A percentile compares a stretch with the other conserved stretches of the same genome.
Evolutionary conservation across 306 rosid genomes (phyloP).

Genomic region (Canavalia ensiformis): DNA sequence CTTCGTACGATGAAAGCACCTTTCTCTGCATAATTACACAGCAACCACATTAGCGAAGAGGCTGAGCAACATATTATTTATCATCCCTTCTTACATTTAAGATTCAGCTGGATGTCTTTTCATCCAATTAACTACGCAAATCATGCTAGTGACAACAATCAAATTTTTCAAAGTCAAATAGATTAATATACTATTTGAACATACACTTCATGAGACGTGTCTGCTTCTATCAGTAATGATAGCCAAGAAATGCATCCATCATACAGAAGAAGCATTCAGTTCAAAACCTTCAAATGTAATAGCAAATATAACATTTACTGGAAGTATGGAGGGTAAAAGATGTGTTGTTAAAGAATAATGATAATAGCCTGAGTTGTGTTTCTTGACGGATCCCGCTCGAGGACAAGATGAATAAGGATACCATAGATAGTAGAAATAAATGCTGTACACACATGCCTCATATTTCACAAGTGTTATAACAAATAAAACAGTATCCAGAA

Average conservation of each 20-base stretch:
- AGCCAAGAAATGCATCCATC: not conserved
- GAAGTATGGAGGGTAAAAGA: not conserved
- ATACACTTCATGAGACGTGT: not conserved
- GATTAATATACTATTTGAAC: not conserved
- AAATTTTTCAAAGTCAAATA: not conserved
- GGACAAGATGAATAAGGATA: constrained; percentile 5
- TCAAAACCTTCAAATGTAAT: not conserved
- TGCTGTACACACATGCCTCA: not conserved
- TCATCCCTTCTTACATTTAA: not conserved
- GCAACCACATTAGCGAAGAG: constrained; percentile 4
- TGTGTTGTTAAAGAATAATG: not conserved
- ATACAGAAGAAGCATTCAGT: not conserved
- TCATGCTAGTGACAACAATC: not conserved
- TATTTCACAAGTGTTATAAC: not conserved
- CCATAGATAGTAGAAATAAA: not conserved
- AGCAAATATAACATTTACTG: not conserved
- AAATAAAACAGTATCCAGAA: not conserved
- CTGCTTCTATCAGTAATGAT: not conserved
- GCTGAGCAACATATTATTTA: constrained; percentile 9
- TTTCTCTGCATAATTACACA: constrained; percentile 58
- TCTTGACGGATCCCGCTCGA: not conserved
- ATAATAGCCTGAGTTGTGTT: not conserved
- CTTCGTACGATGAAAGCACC: constrained; percentile 66
- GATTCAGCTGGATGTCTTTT: not conserved
- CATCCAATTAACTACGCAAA: not conserved